A percentile compares a stretch with the other conserved stretches of the same genome.
Conservation (phyloP, 1,284 basidiomycete genomes). For the Boletus semigastroideus region DNA sequence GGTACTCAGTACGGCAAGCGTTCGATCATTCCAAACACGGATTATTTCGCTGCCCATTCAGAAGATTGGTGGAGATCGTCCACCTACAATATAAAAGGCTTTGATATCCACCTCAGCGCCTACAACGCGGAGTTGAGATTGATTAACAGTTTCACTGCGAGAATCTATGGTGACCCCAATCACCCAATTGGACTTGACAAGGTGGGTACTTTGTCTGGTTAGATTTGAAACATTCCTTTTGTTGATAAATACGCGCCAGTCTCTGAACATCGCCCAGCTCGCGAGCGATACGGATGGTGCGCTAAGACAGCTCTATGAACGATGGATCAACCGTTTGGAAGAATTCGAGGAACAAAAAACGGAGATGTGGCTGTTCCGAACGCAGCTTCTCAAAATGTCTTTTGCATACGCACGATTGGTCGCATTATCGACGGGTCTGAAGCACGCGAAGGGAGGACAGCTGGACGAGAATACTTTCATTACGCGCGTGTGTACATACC, state of each 20-base stretch:
- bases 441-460: conserved; percentile 64
- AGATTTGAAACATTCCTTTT: neutral
- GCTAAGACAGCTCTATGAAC: conserved; percentile 49
- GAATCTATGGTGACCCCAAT: conserved; percentile 70
- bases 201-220: conserved; percentile 36
- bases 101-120: conserved; percentile 73
- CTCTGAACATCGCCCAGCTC: conserved; percentile 60
- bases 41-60: conserved; percentile 74
- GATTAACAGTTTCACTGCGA: conserved; percentile 57
- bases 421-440: conserved; percentile 73
- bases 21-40: conserved; percentile 70
- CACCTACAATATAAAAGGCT: conserved; percentile 62
- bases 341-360: conserved; percentile 49
- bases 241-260: conserved; percentile 29
- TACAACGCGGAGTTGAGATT: conserved; percentile 72
- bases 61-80: conserved; percentile 74
- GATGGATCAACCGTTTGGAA: conserved; percentile 56
- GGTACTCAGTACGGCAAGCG: conserved; percentile 83
- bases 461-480: conserved; percentile 64
- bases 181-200: conserved; percentile 74
- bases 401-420: conserved; percentile 69
- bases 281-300: conserved; percentile 67
- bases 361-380: conserved; percentile 58
- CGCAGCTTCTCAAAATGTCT: conserved; percentile 59
- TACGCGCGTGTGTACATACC: conserved; percentile 52